phyloP scores from a whole-genome alignment of 495 filamentous ascomycete species.

The Margaritispora aquatica region DNA sequence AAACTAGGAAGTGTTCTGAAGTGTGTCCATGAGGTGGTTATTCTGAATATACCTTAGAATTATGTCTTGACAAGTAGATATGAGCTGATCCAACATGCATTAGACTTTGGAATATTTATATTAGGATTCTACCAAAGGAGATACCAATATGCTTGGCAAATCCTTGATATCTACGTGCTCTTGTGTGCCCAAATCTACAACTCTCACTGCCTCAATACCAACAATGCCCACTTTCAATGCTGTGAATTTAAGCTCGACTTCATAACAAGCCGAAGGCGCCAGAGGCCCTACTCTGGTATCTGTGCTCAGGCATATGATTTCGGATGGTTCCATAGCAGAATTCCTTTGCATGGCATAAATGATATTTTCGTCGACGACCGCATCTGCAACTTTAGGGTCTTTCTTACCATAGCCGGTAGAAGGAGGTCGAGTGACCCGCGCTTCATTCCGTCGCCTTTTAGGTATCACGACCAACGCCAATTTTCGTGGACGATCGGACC shows the following conservation, averaged over 20 bases:
- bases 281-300: constrained; percentile 79
- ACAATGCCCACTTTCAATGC: constrained; percentile 71
- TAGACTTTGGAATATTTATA: neutral
- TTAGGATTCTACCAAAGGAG: neutral
- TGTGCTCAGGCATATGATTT: constrained; percentile 74
- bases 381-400: constrained; percentile 51
- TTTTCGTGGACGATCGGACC: constrained; percentile 54
- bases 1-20: too few relatives aligned
- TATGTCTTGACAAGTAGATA: too few relatives aligned
- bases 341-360: constrained; percentile 78
- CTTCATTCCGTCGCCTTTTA: constrained; percentile 62
- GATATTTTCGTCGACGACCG: constrained; percentile 78
- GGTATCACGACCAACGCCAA: constrained; percentile 76
- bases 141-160: constrained; percentile 65
- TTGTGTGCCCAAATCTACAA: constrained; percentile 75
- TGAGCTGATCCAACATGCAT: too few relatives aligned
- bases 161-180: constrained; percentile 80
- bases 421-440: constrained; percentile 50
- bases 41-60: too few relatives aligned
- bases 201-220: constrained; percentile 69
- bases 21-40: neutral
- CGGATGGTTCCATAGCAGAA: constrained; percentile 61
- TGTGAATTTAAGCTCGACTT: constrained; percentile 72
- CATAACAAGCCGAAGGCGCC: constrained; percentile 71
- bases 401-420: constrained; percentile 35